Base-by-base conservation (phyloP, 139 green algal genomes). In the Nannochloris sp. region DNA sequence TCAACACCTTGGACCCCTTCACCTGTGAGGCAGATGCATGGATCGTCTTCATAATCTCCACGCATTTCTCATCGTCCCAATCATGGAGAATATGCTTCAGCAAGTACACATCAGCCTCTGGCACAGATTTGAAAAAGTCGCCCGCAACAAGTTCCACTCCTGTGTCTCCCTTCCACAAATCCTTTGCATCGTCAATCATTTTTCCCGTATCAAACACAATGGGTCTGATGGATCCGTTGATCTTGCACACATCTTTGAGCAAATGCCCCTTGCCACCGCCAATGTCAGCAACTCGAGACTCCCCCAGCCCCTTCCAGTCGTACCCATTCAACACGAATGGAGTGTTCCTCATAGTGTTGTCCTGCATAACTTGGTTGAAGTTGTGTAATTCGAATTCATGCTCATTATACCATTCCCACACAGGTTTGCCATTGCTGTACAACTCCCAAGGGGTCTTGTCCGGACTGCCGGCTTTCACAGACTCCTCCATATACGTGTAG, bases 61-160 rank as follows among this genome's bases (percentile, higher is more conserved):
- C 23, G 23, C 50, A 58, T 0, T 58, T 58, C 0, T 29, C 19
- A 34, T 58, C 50, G 23, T 21, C 15, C 50, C 50, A 58, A 34
- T 58, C 50, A 58, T 58, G 50, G 6, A 58, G 50, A 58, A 58
- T 58, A 34, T 58, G 50, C 50, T 58, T 58, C n/a, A 58, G 14
- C 19, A 58, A 29, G 23, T 58, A 58, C 19, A 58, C 50, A 58
- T 58, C 50, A 37, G 50, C n/a, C 10, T 29, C 12, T n/a, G 50
- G 50, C 15, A 58, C 50, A 3, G 19, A 29, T 36, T 58, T 0
- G 3, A 58, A 58, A 10, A 58, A 58, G 23, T 58, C 50, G 40
- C 50, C 50, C 9, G 21, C 60, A n/a, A 24, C 31, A 58, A 67
- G 15, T 29, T 67, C 48, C 18, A 29, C n/a, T 12, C 34, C 50